phyloP scores from a whole-genome alignment of 768 basidiomycete species.

The Glaciozyma antarctica region DNA sequence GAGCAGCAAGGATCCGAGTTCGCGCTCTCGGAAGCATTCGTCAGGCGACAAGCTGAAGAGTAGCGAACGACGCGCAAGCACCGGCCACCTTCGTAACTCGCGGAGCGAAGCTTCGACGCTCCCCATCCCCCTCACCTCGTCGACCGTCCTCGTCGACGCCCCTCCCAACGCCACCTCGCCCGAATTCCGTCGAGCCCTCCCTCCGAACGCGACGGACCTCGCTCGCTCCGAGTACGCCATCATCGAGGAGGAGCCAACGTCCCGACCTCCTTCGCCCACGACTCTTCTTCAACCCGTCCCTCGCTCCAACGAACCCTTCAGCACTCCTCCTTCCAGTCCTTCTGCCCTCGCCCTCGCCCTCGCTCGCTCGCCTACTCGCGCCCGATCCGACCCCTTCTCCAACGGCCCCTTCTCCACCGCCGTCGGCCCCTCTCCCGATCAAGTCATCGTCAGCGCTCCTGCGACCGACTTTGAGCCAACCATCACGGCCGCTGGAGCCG shows the following conservation, averaged over 20 bases:
- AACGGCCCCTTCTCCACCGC: slow-evolving; percentile 12
- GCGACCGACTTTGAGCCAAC: slow-evolving; percentile 25
- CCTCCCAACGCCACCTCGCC: neutral
- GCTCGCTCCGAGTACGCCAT: slow-evolving; percentile 15
- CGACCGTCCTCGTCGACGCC: slow-evolving; percentile 20
- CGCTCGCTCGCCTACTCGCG: slow-evolving; percentile 9
- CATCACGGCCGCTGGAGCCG: slow-evolving; percentile 7
- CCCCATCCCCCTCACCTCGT: slow-evolving; percentile 1
- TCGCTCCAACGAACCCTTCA: neutral
- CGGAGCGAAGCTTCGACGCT: neutral
- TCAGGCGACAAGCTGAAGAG: slow-evolving; percentile 19
- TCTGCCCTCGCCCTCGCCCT: slow-evolving; percentile 17
- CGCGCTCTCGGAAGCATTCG: slow-evolving; percentile 21
- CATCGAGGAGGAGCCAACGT: slow-evolving; percentile 19
- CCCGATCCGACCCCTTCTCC: slow-evolving; percentile 15
- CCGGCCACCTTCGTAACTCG: slow-evolving; percentile 3
- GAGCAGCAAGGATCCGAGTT: slow-evolving; percentile 37
- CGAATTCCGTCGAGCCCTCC: slow-evolving; percentile 1
- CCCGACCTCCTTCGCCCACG: slow-evolving; percentile 6
- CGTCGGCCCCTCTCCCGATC: neutral
- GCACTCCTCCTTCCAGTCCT: neutral
- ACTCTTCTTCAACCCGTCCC: neutral
- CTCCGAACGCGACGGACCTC: neutral
- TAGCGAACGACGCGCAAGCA: slow-evolving; percentile 4
- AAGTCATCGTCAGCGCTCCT: neutral